Evolutionary conservation across 2,329 filamentous ascomycete genomes (phyloP).

Genomic region (Aspergillus awamori): DNA sequence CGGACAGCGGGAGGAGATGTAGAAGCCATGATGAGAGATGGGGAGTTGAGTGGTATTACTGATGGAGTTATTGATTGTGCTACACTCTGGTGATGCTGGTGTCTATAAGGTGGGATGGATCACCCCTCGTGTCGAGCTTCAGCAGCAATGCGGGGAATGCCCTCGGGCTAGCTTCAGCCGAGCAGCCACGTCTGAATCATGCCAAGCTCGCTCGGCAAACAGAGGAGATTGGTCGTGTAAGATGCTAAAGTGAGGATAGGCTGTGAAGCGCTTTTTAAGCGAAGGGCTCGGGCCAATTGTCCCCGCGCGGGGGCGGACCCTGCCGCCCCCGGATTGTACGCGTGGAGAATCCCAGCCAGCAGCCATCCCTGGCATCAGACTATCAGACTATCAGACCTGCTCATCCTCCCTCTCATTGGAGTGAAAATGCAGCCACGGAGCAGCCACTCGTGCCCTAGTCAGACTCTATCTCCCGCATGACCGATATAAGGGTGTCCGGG

Average conservation of each 20-base stretch:
- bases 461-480: neutral
- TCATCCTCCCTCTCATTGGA: neutral
- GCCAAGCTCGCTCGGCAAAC: neutral
- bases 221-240: neutral
- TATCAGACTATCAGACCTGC: no score
- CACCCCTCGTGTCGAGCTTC: neutral
- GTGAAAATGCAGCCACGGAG: neutral
- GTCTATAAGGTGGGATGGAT: neutral
- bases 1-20: slow-evolving; percentile 47
- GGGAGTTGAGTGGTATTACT: neutral
- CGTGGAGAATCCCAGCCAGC: no score
- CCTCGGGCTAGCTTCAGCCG: neutral
- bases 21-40: neutral
- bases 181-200: neutral
- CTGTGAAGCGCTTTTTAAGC: neutral
- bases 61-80: slow-evolving; percentile 21
- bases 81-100: neutral
- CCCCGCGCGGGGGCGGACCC: neutral
- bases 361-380: no score
- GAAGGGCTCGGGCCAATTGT: neutral
- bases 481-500: neutral
- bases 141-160: neutral
- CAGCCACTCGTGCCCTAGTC: neutral
- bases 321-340: slow-evolving; percentile 1
- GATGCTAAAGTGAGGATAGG: neutral